Evolutionary conservation across 805 yeast genomes (phyloP), one percentile per base, ranked within the genome.

Genomic region (Diddensiella santjacobensis): DNA sequence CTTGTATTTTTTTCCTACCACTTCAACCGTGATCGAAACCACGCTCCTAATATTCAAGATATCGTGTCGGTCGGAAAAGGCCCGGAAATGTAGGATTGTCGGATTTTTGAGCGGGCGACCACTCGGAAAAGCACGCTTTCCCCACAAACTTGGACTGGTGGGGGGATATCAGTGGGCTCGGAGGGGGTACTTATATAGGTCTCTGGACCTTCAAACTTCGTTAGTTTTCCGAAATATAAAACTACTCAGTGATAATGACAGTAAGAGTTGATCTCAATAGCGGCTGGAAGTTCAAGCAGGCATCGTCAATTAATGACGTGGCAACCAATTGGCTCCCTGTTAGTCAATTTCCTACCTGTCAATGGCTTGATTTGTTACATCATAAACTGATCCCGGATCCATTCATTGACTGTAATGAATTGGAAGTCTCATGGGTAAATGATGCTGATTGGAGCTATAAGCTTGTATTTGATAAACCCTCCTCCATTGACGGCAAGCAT

Each of bases 371-470:
- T 54, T 57, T 76, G 38, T 48, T 71, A 20, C 58, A 58, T 24
- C 64, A 71, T 45, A 59, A 62, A 2, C 56, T 61, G 38, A 73
- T 77, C 18, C 69, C 71, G 1, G 75, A 75, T 52, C 80, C 80
- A 0, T 72, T 70, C 52, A 22, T 63, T 2, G 74, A 73, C 52
- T 51, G 56, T 48, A 74, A 75, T 51, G 79, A 74, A 54, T 55
- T 55, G 18, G 45, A 54, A 8, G 70, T 71, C 8, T 78, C 73
- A 59, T 77, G 79, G 80, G 72, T 77, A 8, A 77, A 74, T 2
- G 71, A 72, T 40, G 55, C 54, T 5, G 72, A 68, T 41, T 77
- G 80, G 80, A 75, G 71, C 48, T 77, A 77, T 53, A 30, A 38
- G 30, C 52, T 55, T 2, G 26, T 11, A 29, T 58, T 68, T 29